phyloP scores from a whole-genome alignment of 768 basidiomycete species.

The Tulasnella sp. region DNA sequence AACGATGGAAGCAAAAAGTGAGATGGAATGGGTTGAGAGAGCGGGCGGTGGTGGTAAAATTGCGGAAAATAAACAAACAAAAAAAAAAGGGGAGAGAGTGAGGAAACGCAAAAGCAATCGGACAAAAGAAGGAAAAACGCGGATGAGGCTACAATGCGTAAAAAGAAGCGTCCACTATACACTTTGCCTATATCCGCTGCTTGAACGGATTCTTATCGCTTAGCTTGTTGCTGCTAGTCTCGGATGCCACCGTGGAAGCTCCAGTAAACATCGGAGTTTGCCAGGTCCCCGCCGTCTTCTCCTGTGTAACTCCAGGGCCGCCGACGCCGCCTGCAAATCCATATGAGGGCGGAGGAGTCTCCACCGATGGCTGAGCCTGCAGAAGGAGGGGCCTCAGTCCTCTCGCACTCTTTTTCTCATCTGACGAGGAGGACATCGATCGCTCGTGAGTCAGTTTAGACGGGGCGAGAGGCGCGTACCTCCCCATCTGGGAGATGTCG shows the following conservation, averaged over 20 bases:
- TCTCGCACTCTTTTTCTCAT: background rate
- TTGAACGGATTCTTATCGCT: conserved; percentile 19
- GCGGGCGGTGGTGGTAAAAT: no score
- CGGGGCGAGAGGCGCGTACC: background rate
- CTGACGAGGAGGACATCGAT: background rate
- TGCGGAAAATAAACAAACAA: conserved; percentile 8
- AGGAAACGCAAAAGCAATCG: background rate
- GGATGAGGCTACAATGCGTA: background rate
- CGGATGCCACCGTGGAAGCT: background rate
- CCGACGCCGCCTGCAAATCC: conserved; percentile 1
- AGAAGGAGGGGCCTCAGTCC: background rate
- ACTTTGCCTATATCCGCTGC: background rate
- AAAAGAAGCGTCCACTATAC: background rate
- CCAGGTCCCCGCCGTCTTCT: background rate
- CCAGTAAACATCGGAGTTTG: conserved; percentile 10
- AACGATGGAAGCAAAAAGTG: background rate
- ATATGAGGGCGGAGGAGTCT: background rate
- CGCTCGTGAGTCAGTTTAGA: background rate
- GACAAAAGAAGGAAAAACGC: background rate
- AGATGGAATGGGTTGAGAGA: background rate
- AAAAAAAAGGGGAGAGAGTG: background rate
- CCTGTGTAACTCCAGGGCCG: background rate
- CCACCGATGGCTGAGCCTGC: background rate
- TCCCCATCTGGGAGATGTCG: conserved; percentile 4
- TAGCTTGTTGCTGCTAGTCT: background rate